Conservation (phyloP, 345 rosid genomes). For the Passiflora organensis region DNA sequence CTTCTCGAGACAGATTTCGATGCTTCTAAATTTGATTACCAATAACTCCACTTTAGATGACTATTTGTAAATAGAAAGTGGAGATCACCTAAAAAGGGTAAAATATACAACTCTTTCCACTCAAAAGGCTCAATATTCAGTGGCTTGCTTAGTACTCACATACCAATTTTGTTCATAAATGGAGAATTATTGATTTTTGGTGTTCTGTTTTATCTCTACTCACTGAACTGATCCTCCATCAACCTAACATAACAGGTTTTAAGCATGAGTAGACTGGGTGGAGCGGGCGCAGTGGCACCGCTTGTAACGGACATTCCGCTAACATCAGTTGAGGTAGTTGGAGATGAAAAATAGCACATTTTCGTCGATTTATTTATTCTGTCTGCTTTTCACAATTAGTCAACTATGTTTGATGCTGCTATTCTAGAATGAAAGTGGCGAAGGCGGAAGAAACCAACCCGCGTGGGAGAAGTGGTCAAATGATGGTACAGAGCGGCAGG, state of each 20-base stretch:
- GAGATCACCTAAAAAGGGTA: background rate
- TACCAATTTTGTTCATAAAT: background rate
- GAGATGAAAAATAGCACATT: background rate
- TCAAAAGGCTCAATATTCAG: constrained; percentile 6
- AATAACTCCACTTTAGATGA: constrained; percentile 1
- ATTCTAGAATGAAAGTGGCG: constrained; percentile 74
- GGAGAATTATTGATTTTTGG: constrained; percentile 3
- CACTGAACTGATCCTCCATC: background rate
- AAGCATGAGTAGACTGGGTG: constrained; percentile 99
- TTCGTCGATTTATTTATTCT: background rate
- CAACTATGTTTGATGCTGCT: constrained; percentile 1
- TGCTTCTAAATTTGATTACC: constrained; percentile 1
- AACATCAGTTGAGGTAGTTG: constrained; percentile 82
- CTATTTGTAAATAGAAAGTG: background rate
- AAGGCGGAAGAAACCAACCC: constrained; percentile 74
- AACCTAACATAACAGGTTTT: constrained; percentile 67
- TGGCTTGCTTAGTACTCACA: background rate
- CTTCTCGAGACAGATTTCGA: background rate
- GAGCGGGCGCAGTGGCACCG: constrained; percentile 98
- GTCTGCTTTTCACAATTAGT: constrained; percentile 6
- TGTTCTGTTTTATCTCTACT: constrained; percentile 6
- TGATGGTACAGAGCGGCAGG: constrained; percentile 90
- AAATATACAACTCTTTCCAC: background rate
- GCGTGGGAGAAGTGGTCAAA: constrained; percentile 98
- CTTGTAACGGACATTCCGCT: constrained; percentile 92